Evolutionary conservation across 371 early-diverging fungal genomes (phyloP).

Genomic region (Mortierella sp.): DNA sequence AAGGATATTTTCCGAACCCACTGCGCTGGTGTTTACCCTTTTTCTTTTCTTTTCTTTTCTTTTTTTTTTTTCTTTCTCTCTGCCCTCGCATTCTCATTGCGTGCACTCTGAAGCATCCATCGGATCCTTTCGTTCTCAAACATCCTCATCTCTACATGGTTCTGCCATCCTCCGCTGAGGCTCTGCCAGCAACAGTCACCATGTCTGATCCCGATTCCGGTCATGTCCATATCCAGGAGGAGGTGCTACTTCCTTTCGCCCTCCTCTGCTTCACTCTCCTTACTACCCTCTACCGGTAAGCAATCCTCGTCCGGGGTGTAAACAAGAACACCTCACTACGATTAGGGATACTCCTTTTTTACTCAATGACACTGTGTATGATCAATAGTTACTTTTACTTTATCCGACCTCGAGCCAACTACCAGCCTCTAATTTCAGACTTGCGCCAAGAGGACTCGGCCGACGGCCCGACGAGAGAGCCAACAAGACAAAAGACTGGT

Average conservation of each 20-base stretch:
- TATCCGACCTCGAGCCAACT: constrained; percentile 29
- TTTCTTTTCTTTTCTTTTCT: background rate
- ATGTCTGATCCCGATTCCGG: background rate
- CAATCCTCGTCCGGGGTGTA: background rate
- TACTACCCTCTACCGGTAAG: constrained; percentile 35
- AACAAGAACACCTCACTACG: too few species aligned
- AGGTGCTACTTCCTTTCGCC: constrained; percentile 36
- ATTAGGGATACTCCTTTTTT: background rate
- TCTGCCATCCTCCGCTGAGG: background rate
- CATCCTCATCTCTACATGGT: background rate
- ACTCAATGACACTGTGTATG: background rate
- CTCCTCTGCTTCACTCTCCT: constrained; percentile 35
- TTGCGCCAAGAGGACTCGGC: constrained; percentile 9
- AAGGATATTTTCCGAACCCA: too few species aligned
- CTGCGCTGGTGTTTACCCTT: too few species aligned
- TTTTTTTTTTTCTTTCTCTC: background rate
- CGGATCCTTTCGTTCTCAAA: background rate
- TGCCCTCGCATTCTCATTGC: background rate
- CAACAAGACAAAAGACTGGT: background rate
- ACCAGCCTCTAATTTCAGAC: constrained; percentile 31
- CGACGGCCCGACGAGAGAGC: constrained; percentile 4
- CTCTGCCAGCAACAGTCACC: background rate
- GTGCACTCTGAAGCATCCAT: background rate
- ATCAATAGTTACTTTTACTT: constrained; percentile 34
- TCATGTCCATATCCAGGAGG: constrained; percentile 10